Conservation (phyloP, 2,329 filamentous ascomycete species). For the Fusarium compactum region DNA sequence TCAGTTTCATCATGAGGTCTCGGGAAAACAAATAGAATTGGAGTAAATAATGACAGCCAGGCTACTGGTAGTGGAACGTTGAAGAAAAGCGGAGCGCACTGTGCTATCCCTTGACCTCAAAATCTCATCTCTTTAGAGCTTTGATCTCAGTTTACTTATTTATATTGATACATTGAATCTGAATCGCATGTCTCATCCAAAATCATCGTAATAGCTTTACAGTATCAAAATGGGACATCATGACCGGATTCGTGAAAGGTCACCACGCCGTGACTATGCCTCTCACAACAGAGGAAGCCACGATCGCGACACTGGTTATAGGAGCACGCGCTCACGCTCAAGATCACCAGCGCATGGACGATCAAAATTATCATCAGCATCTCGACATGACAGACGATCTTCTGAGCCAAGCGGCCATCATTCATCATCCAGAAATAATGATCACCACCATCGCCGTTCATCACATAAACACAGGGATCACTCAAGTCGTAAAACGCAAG, state of each 20-base stretch:
- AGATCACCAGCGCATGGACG: conserved; percentile 41
- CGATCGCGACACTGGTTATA: conserved; percentile 25
- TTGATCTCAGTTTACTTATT: conserved; percentile 19
- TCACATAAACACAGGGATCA: conserved; percentile 43
- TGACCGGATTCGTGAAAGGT: conserved; percentile 35
- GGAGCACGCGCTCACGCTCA: conserved; percentile 41
- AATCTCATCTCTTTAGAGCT: conserved; percentile 31
- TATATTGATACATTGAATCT: background rate
- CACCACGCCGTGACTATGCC: conserved; percentile 38
- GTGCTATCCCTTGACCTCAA: conserved; percentile 38
- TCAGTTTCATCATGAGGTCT: background rate
- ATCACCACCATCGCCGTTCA: conserved; percentile 36
- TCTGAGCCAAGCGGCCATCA: conserved; percentile 31
- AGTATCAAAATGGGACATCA: conserved; percentile 30
- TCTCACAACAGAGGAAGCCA: conserved; percentile 37
- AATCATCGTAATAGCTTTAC: background rate
- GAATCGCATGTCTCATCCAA: background rate
- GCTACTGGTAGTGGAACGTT: background rate
- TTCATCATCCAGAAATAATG: conserved; percentile 33
- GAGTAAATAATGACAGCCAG: background rate
- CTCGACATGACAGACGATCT: conserved; percentile 28
- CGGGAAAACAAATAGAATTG: background rate
- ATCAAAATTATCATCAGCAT: conserved; percentile 26
- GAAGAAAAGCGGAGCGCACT: conserved; percentile 45
- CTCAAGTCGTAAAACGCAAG: conserved; percentile 24